These are phyloP conservation scores for Closterium sp. DNA, from an alignment of 139 green algal genomes.

Conservation along the genomic window DNA sequence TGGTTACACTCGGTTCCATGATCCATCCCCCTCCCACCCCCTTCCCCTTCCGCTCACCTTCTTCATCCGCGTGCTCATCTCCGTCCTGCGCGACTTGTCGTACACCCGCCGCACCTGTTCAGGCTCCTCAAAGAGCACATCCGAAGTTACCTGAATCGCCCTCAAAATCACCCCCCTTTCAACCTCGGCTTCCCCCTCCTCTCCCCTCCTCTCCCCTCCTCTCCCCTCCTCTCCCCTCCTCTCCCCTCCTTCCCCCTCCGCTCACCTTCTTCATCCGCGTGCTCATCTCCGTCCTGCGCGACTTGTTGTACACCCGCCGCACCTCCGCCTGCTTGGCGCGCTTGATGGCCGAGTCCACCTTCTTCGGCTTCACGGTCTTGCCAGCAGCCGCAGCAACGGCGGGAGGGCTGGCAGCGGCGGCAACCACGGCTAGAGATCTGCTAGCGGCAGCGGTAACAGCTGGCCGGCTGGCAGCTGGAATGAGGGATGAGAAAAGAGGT, in stretches of 20 bases:
- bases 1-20: too few relatives aligned
- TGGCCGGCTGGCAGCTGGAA: not conserved
- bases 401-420: too few relatives aligned
- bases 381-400: not conserved
- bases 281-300: constrained; percentile 34
- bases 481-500: too few relatives aligned
- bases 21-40: too few relatives aligned
- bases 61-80: constrained; percentile 49
- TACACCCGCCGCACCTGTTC: constrained; percentile 30
- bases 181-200: too few relatives aligned
- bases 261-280: constrained; percentile 48
- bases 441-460: not conserved
- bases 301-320: constrained; percentile 38
- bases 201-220: too few relatives aligned
- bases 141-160: too few relatives aligned
- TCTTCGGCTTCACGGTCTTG: not conserved
- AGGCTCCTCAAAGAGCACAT: too few relatives aligned
- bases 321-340: constrained; percentile 36
- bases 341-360: not conserved
- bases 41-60: constrained; percentile 13
- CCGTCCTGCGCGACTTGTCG: constrained; percentile 36
- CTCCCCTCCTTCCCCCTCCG: too few relatives aligned
- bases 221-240: too few relatives aligned
- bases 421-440: not conserved
- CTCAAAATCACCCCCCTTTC: too few relatives aligned